These are phyloP conservation scores for Oryza rufipogon DNA, from an alignment of 176 grass and related monocot genomes.

Conservation along the genomic window DNA sequence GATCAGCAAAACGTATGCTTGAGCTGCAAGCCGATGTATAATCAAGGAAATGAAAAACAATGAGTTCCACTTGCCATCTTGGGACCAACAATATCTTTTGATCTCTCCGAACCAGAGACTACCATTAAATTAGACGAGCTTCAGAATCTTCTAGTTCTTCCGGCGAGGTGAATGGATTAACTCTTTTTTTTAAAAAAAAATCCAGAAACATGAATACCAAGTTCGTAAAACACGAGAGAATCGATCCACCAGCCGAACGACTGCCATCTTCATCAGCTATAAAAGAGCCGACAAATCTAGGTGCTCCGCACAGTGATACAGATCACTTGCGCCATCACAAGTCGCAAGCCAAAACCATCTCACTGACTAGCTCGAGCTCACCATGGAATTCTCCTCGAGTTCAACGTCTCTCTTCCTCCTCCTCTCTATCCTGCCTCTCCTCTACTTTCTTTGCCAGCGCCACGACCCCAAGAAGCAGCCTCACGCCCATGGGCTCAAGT, in stretches of 20 bases:
- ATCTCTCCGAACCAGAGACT: not conserved
- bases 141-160: not conserved
- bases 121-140: not conserved
- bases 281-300: not conserved
- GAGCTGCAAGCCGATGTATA: not conserved
- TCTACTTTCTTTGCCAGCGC: conserved; percentile 36
- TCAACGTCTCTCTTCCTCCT: conserved; percentile 31
- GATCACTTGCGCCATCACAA: not conserved
- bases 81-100: not conserved
- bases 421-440: conserved; percentile 21
- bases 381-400: conserved; percentile 45
- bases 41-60: not conserved
- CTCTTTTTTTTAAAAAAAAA: no score
- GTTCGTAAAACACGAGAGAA: not conserved
- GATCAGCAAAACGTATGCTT: not conserved
- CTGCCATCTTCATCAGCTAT: not conserved
- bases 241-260: not conserved
- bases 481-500: conserved; percentile 27
- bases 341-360: no score
- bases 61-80: not conserved
- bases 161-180: not conserved
- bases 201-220: not conserved
- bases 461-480: conserved; percentile 31
- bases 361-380: not conserved
- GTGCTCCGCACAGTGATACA: no score